Conservation (phyloP, 352 stramenopile species). For the Pythium angustatum region DNA sequence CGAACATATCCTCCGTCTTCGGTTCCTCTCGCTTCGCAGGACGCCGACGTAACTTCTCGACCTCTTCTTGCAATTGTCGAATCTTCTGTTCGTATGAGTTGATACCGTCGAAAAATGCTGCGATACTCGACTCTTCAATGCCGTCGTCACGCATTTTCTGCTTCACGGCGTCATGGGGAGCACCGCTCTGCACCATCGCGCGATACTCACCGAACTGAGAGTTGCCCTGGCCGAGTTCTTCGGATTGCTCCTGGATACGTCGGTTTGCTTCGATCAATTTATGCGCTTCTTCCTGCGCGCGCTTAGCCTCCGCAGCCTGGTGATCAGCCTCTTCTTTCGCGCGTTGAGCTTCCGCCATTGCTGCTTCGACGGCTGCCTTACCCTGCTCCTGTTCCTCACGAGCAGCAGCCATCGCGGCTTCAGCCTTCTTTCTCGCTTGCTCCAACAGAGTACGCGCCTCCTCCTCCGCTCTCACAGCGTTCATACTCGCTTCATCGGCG, state of each 20-base stretch:
- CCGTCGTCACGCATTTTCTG: slow-evolving; percentile 78
- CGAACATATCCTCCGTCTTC: slow-evolving; percentile 58
- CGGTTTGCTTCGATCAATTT: slow-evolving; percentile 86
- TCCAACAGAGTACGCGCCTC: slow-evolving; percentile 74
- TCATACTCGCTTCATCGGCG: slow-evolving; percentile 74
- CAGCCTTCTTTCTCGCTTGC: slow-evolving; percentile 77
- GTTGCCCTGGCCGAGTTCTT: slow-evolving; percentile 36
- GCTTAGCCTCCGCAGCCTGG: slow-evolving; percentile 73
- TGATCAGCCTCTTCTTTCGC: slow-evolving; percentile 82
- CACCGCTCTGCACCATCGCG: slow-evolving; percentile 71
- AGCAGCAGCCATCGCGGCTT: slow-evolving; percentile 80
- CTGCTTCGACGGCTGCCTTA: slow-evolving; percentile 80
- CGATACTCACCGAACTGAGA: slow-evolving; percentile 69
- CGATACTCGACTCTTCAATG: slow-evolving; percentile 69
- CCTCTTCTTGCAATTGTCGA: slow-evolving; percentile 72
- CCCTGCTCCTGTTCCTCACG: slow-evolving; percentile 78
- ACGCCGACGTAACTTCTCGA: slow-evolving; percentile 78
- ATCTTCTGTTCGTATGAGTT: slow-evolving; percentile 87
- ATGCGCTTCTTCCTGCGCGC: slow-evolving; percentile 75
- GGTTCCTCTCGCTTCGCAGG: slow-evolving; percentile 57
- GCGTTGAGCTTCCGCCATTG: slow-evolving; percentile 75
- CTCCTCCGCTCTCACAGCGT: slow-evolving; percentile 69
- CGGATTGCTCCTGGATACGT: slow-evolving; percentile 64
- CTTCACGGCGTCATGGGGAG: slow-evolving; percentile 66
- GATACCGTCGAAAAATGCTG: slow-evolving; percentile 83